These are phyloP conservation scores for Ganoderma sinense DNA, from an alignment of 1,284 basidiomycete genomes.

Conservation along the genomic window DNA sequence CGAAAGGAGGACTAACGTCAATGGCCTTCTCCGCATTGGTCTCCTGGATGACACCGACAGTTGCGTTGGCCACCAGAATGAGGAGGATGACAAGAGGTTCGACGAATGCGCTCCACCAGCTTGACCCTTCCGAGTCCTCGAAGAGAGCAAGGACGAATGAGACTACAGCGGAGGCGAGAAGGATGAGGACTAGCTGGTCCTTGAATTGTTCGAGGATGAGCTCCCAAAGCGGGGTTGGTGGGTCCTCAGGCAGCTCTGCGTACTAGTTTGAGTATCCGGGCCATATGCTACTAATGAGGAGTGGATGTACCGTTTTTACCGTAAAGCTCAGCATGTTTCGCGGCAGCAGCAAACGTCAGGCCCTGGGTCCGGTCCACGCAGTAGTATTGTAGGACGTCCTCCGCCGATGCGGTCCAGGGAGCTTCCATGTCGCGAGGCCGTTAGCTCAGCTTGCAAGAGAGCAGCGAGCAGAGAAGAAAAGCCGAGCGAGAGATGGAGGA, in stretches of 20 bases:
- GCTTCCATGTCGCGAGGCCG: slow-evolving; percentile 57
- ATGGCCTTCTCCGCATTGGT: slow-evolving; percentile 95
- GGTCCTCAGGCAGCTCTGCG: slow-evolving; percentile 88
- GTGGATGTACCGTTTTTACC: slow-evolving; percentile 81
- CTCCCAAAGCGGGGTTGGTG: slow-evolving; percentile 90
- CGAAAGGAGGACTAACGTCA: slow-evolving; percentile 68
- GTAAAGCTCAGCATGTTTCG: slow-evolving; percentile 79
- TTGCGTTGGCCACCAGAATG: slow-evolving; percentile 92
- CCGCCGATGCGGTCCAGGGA: slow-evolving; percentile 75
- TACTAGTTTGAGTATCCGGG: slow-evolving; percentile 4
- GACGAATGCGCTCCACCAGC: slow-evolving; percentile 85
- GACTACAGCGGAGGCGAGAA: slow-evolving; percentile 90
- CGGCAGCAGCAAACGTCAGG: slow-evolving; percentile 66
- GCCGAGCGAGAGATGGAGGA: slow-evolving; percentile 12
- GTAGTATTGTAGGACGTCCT: slow-evolving; percentile 72
- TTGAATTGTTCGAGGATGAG: slow-evolving; percentile 98
- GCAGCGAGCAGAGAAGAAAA: slow-evolving; percentile 17
- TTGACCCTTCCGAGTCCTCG: slow-evolving; percentile 74
- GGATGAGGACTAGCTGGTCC: slow-evolving; percentile 94
- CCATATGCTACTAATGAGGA: slow-evolving; percentile 3
- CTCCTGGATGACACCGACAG: slow-evolving; percentile 95
- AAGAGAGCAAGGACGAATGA: slow-evolving; percentile 91
- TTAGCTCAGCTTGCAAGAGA: slow-evolving; percentile 20
- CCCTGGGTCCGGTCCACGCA: slow-evolving; percentile 63
- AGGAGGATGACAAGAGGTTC: slow-evolving; percentile 93